Evolutionary conservation across 371 early-diverging fungal species (phyloP), one percentile per base, ranked within the genome.

Genomic region (Rhizopus microsporus): DNA sequence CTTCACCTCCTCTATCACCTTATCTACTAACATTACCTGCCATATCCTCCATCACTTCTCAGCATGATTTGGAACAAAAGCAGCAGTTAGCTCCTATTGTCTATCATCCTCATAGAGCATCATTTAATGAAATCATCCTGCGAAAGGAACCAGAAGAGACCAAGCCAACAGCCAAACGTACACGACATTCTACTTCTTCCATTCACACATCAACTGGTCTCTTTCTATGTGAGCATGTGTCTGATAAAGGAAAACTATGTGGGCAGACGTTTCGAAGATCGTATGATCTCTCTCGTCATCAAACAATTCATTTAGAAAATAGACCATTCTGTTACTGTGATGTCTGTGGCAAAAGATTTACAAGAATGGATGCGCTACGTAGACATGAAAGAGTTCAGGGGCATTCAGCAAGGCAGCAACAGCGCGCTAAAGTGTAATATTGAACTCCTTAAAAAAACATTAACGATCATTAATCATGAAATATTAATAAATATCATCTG

Each of bases 361-460:
- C 78, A 35, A 51, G 78, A 6, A 74, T 72, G 70, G 78, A 78
- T 68, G 78, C 78, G 3, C 39, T 78, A n/a, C 65, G 78, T 39
- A 65, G 78, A 30, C 78, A 78, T 61, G 78, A 78, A 58, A 56
- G 75, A 31, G 73, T 75, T 5, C 78, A 78, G 46, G 69, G 73
- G 3, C 78, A 78, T 52, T 37, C 47, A 46, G 12, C 46, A 17
- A 46, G 29, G 30, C 46, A 46, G 29, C 38, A 37, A 23, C 45
- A 45, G 29, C 46, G 30, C 30, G 30, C 46, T n/a, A 46, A 46
- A 23, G 46, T 46, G 17, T 46, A 46, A 46, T 37, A 37, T 37
- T 23, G 23, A 23, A 23, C 23, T 23, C 23, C 23, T 23, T 23
- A 23, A 23, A 23, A 23, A 23, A 23, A 23, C 23, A 23, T 23